These are phyloP conservation scores for Candida insectorum DNA, from an alignment of 805 yeast genomes.

Conservation along the genomic window DNA sequence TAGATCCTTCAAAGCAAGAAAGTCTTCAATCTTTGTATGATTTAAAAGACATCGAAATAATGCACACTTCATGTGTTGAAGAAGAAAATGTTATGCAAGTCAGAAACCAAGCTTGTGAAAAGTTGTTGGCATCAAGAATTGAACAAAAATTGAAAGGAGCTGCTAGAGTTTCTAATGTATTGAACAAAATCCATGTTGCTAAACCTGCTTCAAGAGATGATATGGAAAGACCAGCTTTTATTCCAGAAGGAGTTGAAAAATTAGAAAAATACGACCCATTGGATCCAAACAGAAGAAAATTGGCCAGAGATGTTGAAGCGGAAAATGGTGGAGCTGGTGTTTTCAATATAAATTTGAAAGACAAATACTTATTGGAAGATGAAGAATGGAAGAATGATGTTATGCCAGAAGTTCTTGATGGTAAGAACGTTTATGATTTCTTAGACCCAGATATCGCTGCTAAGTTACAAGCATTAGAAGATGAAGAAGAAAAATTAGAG, in stretches of 20 bases:
- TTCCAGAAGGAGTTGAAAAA: constrained; percentile 71
- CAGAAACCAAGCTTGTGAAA: constrained; percentile 96
- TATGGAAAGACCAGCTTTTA: constrained; percentile 68
- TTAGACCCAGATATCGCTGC: constrained; percentile 93
- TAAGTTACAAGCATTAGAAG: constrained; percentile 92
- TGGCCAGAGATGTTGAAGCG: constrained; percentile 86
- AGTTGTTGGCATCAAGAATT: constrained; percentile 88
- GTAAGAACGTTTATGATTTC: constrained; percentile 96
- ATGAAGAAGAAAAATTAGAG: constrained; percentile 93
- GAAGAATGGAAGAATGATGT: constrained; percentile 97
- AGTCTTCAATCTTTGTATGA: constrained; percentile 62
- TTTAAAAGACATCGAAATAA: constrained; percentile 81
- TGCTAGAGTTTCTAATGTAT: constrained; percentile 80
- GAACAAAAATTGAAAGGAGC: constrained; percentile 95
- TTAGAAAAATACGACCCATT: constrained; percentile 67
- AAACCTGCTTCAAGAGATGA: constrained; percentile 88
- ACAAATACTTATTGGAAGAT: constrained; percentile 86
- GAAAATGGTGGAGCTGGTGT: constrained; percentile 99
- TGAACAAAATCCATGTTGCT: constrained; percentile 95
- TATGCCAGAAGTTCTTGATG: constrained; percentile 95
- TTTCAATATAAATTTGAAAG: constrained; percentile 88
- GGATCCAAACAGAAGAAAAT: constrained; percentile 77
- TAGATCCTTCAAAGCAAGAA: constrained; percentile 70
- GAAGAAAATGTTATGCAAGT: constrained; percentile 95
- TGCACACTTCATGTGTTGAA: constrained; percentile 89